A percentile compares a stretch with the other conserved stretches of the same genome.
Evolutionary conservation across 2,329 filamentous ascomycete species (phyloP).

Genomic region (Neurospora sp.): DNA sequence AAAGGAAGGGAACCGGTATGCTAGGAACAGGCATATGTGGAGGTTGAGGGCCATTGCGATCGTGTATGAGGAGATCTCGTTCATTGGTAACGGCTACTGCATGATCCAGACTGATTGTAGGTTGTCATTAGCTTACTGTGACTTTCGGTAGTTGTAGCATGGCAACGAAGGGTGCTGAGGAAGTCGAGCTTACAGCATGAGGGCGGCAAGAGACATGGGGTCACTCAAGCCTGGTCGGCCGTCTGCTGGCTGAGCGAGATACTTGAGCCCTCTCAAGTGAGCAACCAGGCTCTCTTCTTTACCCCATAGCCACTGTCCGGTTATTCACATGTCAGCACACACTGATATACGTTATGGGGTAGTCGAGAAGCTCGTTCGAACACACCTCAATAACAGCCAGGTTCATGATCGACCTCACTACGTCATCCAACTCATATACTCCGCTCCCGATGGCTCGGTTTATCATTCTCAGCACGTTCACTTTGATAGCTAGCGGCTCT

Average conservation of each 20-base stretch:
- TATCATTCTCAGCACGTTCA: slow-evolving; percentile 19
- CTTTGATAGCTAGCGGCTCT: slow-evolving; percentile 20
- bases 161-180: not conserved
- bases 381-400: slow-evolving; percentile 21
- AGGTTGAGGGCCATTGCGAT: not conserved
- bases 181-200: slow-evolving; percentile 8
- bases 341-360: not conserved
- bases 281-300: slow-evolving; percentile 22
- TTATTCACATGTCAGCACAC: not conserved
- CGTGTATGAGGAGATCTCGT: not conserved
- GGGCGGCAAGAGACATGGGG: slow-evolving; percentile 15
- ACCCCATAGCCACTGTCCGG: slow-evolving; percentile 16
- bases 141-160: not conserved
- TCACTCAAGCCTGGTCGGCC: slow-evolving; percentile 20
- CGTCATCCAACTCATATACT: slow-evolving; percentile 13
- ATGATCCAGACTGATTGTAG: not conserved
- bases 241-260: slow-evolving; percentile 20
- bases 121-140: not conserved
- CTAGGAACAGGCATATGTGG: not conserved
- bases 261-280: slow-evolving; percentile 22
- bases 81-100: not conserved
- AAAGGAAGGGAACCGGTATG: not conserved
- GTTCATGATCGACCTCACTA: slow-evolving; percentile 21
- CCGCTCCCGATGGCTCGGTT: slow-evolving; percentile 17
- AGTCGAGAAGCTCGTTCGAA: not conserved